A percentile compares a stretch with the other conserved stretches of the same genome.
Evolutionary conservation across 768 basidiomycete genomes (phyloP).

Genomic region (Gelatoporia subvermispora): DNA sequence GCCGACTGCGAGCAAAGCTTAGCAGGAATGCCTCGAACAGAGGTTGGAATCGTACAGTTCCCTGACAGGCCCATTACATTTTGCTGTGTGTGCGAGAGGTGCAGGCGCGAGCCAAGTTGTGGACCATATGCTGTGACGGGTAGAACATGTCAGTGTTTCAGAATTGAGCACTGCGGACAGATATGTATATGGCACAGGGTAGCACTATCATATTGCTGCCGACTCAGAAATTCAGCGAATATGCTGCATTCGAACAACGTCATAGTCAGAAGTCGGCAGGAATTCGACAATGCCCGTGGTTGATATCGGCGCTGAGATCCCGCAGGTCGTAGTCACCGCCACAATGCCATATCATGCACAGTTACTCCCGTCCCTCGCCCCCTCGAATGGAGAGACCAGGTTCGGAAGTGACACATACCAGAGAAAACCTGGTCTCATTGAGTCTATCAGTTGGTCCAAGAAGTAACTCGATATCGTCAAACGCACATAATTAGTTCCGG

Average conservation of each 20-base stretch:
- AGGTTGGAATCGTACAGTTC: slow-evolving; percentile 45
- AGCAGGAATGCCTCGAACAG: not conserved
- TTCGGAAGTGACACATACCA: slow-evolving; percentile 21
- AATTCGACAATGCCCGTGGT: too few species aligned
- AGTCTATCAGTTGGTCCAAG: not conserved
- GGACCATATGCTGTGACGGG: slow-evolving; percentile 70
- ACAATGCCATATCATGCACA: not conserved
- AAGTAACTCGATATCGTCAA: not conserved
- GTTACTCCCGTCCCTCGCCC: not conserved
- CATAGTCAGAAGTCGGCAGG: not conserved
- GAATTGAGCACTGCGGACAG: not conserved
- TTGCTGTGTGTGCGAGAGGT: slow-evolving; percentile 73
- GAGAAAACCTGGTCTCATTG: slow-evolving; percentile 28
- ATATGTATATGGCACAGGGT: not conserved
- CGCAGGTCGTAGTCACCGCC: not conserved
- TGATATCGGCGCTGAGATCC: not conserved
- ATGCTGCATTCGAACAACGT: not conserved
- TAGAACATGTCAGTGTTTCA: not conserved
- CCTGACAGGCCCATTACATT: slow-evolving; percentile 80
- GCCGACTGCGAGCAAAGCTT: slow-evolving; percentile 45
- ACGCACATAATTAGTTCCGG: slow-evolving; percentile 75
- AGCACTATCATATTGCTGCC: not conserved
- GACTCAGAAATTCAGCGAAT: not conserved
- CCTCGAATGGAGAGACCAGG: not conserved
- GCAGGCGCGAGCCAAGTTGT: slow-evolving; percentile 73